Conservation (phyloP, 164 flowering plant genomes). For the Liquidambar formosana region DNA sequence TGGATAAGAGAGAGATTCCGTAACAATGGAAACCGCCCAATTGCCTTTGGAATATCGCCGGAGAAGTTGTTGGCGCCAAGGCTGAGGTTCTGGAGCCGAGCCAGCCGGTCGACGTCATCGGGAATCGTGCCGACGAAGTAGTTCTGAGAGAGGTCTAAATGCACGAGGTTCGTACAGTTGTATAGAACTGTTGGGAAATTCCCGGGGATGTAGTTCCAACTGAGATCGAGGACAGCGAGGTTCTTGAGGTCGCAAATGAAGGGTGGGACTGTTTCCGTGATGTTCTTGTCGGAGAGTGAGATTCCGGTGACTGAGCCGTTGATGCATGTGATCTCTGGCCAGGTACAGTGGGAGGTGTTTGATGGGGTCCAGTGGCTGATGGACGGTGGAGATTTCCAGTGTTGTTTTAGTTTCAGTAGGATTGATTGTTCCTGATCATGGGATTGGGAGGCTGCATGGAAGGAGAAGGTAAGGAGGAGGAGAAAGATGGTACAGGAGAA, state of each 20-base stretch:
- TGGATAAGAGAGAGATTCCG: conserved; percentile 8
- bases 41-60: conserved; percentile 26
- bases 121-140: conserved; percentile 34
- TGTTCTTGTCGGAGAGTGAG: conserved; percentile 19
- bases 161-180: conserved; percentile 32
- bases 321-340: conserved; percentile 45
- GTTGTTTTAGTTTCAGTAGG: conserved; percentile 34
- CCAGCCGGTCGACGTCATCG: conserved; percentile 17
- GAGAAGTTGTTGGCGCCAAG: conserved; percentile 33
- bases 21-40: conserved; percentile 11
- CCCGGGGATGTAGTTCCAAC: conserved; percentile 16
- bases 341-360: conserved; percentile 36
- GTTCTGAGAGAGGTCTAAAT: conserved; percentile 35
- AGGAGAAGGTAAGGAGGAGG: background rate
- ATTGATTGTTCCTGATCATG: conserved; percentile 17
- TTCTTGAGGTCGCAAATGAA: conserved; percentile 34
- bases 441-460: conserved; percentile 18
- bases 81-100: conserved; percentile 13
- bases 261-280: conserved; percentile 35
- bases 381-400: conserved; percentile 26
- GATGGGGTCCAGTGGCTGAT: conserved; percentile 41
- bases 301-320: conserved; percentile 36
- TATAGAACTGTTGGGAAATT: conserved; percentile 26
- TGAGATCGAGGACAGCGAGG: conserved; percentile 23
- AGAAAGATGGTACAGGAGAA: background rate